Percentiles rank a stretch among this genome's conserved stretches.
phyloP scores from a whole-genome alignment of 768 basidiomycete species.

The Lentinula aciculospora region DNA sequence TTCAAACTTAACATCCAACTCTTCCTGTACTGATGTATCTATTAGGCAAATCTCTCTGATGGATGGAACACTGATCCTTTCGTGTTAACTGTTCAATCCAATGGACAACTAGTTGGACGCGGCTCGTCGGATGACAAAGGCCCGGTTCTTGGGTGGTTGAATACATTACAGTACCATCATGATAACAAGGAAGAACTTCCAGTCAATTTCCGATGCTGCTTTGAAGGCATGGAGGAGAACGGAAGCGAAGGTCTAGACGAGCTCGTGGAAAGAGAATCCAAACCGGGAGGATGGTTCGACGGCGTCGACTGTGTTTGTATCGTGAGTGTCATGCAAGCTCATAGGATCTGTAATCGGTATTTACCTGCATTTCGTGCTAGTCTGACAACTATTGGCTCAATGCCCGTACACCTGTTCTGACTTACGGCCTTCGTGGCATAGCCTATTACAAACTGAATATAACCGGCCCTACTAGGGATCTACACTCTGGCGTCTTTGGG shows the following conservation, averaged over 20 bases:
- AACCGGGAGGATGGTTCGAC: slow-evolving; percentile 73
- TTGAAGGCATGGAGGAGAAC: slow-evolving; percentile 97
- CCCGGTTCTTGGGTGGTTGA: slow-evolving; percentile 84
- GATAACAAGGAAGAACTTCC: slow-evolving; percentile 66
- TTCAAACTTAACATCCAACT: not conserved
- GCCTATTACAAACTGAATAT: slow-evolving; percentile 82
- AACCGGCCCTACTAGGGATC: slow-evolving; percentile 78
- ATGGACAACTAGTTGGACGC: slow-evolving; percentile 71
- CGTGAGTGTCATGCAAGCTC: slow-evolving; percentile 32
- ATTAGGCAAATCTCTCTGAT: slow-evolving; percentile 37
- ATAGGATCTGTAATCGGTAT: not conserved
- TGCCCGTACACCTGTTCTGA: slow-evolving; percentile 71
- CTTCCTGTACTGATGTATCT: too few species aligned
- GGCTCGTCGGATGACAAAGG: slow-evolving; percentile 92
- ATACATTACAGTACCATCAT: slow-evolving; percentile 81
- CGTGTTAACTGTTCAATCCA: slow-evolving; percentile 43
- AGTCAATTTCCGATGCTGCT: slow-evolving; percentile 86
- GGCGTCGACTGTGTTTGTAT: slow-evolving; percentile 94
- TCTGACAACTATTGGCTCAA: slow-evolving; percentile 96
- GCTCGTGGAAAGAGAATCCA: slow-evolving; percentile 70
- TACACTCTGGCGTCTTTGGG: slow-evolving; percentile 89
- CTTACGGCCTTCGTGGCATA: slow-evolving; percentile 86
- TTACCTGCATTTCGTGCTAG: slow-evolving; percentile 26
- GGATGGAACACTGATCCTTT: slow-evolving; percentile 72
- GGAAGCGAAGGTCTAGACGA: slow-evolving; percentile 90